Conservation (phyloP, 495 filamentous ascomycete species). For the Massariosphaeria phaeospora region DNA sequence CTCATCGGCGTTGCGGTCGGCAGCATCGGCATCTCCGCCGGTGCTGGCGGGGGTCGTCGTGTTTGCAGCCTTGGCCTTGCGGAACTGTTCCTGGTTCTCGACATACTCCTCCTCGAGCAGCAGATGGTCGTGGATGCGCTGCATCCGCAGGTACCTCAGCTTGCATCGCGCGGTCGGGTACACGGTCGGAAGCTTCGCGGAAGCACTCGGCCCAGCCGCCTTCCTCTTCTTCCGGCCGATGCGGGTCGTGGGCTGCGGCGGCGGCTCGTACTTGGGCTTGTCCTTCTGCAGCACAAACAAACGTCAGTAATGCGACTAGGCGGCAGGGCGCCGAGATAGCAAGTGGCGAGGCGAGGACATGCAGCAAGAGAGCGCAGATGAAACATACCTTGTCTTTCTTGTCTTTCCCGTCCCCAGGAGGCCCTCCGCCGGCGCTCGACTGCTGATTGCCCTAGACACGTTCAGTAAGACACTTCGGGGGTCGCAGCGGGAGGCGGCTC, state of each 20-base stretch:
- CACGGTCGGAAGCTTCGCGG: slow-evolving; percentile 88
- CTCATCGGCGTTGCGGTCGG: slow-evolving; percentile 89
- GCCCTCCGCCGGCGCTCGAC: slow-evolving; percentile 72
- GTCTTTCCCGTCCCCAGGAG: slow-evolving; percentile 66
- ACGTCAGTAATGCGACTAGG: slow-evolving; percentile 17
- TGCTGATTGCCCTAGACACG: slow-evolving; percentile 70
- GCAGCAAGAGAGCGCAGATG: background rate
- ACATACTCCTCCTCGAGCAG: slow-evolving; percentile 97
- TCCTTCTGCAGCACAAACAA: slow-evolving; percentile 67
- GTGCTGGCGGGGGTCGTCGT: slow-evolving; percentile 49
- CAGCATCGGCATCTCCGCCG: slow-evolving; percentile 55
- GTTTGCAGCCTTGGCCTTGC: slow-evolving; percentile 78
- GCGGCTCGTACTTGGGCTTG: slow-evolving; percentile 98
- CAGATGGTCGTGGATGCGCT: slow-evolving; percentile 95
- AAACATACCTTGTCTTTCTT: slow-evolving; percentile 85
- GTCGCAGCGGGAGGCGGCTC: slow-evolving; percentile 15
- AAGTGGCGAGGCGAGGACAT: background rate
- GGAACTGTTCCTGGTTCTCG: slow-evolving; percentile 92
- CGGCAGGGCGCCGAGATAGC: slow-evolving; percentile 4
- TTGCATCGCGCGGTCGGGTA: slow-evolving; percentile 96
- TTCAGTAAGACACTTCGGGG: slow-evolving; percentile 20
- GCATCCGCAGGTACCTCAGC: slow-evolving; percentile 93
- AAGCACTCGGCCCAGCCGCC: slow-evolving; percentile 83
- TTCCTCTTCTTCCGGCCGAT: slow-evolving; percentile 98
- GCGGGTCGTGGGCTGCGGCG: slow-evolving; percentile 91